Conservation (phyloP, 2,329 filamentous ascomycete species). For the Claviceps paspali region DNA sequence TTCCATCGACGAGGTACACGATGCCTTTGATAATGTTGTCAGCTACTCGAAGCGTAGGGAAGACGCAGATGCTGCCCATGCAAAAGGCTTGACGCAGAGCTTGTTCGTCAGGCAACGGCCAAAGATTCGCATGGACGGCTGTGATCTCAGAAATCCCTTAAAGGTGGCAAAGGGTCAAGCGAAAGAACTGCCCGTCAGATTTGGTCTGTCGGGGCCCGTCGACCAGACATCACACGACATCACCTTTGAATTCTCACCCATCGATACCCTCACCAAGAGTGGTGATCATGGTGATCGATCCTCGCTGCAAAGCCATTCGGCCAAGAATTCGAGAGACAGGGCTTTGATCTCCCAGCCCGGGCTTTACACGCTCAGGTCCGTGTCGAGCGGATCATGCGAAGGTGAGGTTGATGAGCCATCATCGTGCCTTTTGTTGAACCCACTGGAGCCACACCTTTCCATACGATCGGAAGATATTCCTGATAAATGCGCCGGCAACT, state of each 20-base stretch:
- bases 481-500: constrained; percentile 89
- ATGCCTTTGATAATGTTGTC: constrained; percentile 76
- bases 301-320: constrained; percentile 39
- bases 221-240: constrained; percentile 55
- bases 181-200: constrained; percentile 54
- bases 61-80: constrained; percentile 50
- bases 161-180: constrained; percentile 65
- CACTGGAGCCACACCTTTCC: constrained; percentile 66
- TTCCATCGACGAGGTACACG: constrained; percentile 78
- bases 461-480: constrained; percentile 69
- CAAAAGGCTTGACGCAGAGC: constrained; percentile 52
- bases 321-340: constrained; percentile 46
- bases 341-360: constrained; percentile 63
- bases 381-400: constrained; percentile 66
- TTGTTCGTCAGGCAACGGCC: constrained; percentile 84
- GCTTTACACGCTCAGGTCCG: constrained; percentile 69
- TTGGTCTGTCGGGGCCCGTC: constrained; percentile 42
- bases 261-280: constrained; percentile 51
- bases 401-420: constrained; percentile 88
- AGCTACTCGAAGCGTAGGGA: constrained; percentile 54
- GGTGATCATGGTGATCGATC: constrained; percentile 53
- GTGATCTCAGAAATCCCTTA: constrained; percentile 65
- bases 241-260: constrained; percentile 68
- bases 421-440: constrained; percentile 84
- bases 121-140: constrained; percentile 53